Base-by-base conservation (phyloP, 805 yeast genomes). In the Yarrowia osloensis region DNA sequence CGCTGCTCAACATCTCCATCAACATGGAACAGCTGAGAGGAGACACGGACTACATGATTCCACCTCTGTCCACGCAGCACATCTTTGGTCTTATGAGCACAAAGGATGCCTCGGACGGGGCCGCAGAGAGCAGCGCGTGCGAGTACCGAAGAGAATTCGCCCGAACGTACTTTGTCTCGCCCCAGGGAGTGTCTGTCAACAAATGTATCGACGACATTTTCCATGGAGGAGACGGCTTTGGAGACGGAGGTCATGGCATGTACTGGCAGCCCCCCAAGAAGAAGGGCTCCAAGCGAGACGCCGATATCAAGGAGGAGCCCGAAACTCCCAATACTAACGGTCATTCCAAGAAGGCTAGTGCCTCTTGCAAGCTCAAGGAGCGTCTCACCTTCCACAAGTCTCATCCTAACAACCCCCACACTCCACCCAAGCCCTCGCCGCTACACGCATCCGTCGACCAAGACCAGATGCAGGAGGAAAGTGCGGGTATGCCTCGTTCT, bases 191-290 rank as follows among this genome's bases (percentile, higher is more conserved):
- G 65, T 15, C 37, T n/a, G 59, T 63, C 17, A 65, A 31, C 80
- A 90, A 87, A 68, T 85, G 93, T 69, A 81, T 92, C 12, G 86
- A 86, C 35, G 96, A 91, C 75, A 88, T 93, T 2, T 83, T 90
- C 67, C 81, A 84, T 31, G 89, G 90, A 33, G 89, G 90, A 0
- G 84, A 85, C 63, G 95, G 91, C 2, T 87, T 73, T 33, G 71
- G 71, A 21, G 62, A 65, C 15, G 52, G 54, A 33, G 52, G 54
- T 11, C 7, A 22, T 3, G 54, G 68, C 24, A 61, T 44, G 54
- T 61, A 15, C 28, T 57, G 49, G 49, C 63, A 57, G 28, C 49
- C 47, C 15, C 49, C 63, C 13, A 57, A 57, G 47, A 61, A 61
- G 44, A 46, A 44, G 54, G 26, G 42, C 13, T 15, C 54, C 19